phyloP scores from a whole-genome alignment of 192 early-diverging fungal species.

The Geranomyces variabilis region DNA sequence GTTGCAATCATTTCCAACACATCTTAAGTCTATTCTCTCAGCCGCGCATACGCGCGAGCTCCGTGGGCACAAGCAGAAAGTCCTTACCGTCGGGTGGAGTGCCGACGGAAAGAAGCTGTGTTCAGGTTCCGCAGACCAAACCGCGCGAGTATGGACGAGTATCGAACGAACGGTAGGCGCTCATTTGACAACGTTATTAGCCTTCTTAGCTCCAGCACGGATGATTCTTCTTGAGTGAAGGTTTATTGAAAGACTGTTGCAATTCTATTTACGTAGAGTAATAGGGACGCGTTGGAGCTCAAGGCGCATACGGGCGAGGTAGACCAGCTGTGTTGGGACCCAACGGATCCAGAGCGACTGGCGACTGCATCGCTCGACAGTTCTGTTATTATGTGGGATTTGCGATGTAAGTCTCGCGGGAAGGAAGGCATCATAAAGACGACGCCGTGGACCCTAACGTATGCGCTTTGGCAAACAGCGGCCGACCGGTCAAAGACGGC shows the following conservation, averaged over 20 bases:
- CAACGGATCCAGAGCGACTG: conserved; percentile 67
- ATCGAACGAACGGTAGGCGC: conserved; percentile 59
- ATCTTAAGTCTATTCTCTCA: conserved; percentile 10
- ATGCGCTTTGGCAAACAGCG: conserved; percentile 13
- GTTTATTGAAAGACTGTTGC: conserved; percentile 5
- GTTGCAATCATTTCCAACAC: neutral
- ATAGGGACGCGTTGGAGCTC: conserved; percentile 65
- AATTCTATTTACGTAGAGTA: conserved; percentile 27
- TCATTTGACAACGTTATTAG: neutral
- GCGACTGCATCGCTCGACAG: conserved; percentile 79
- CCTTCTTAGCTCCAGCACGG: too few relatives aligned
- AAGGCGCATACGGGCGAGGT: conserved; percentile 78
- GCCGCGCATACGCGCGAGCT: conserved; percentile 30
- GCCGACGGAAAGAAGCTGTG: conserved; percentile 68
- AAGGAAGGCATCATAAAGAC: too few relatives aligned
- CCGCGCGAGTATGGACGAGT: conserved; percentile 67
- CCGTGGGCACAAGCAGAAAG: conserved; percentile 42
- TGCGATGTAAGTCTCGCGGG: conserved; percentile 55
- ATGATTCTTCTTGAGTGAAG: neutral
- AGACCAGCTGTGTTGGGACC: conserved; percentile 80
- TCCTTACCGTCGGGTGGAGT: conserved; percentile 77
- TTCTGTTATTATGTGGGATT: conserved; percentile 82
- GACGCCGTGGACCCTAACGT: conserved; percentile 7
- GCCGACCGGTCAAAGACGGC: conserved; percentile 55
- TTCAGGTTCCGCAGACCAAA: conserved; percentile 76